These are phyloP conservation scores for Metschnikowia similis DNA, from an alignment of 805 yeast genomes.

Conservation along the genomic window DNA sequence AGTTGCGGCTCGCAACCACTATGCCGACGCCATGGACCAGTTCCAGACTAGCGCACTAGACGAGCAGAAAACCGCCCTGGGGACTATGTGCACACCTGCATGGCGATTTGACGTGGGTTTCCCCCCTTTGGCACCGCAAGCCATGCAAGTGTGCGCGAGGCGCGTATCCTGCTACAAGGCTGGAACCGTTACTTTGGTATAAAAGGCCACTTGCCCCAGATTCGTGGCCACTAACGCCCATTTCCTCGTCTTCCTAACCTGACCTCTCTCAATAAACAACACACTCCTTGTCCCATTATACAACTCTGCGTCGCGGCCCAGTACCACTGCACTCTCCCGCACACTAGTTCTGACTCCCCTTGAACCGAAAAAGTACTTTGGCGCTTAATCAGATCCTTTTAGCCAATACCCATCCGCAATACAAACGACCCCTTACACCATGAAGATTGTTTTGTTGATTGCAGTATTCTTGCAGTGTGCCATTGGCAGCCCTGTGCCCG, in stretches of 20 bases:
- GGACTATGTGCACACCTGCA: background rate
- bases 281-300: background rate
- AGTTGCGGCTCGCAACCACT: too few relatives aligned
- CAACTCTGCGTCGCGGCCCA: background rate
- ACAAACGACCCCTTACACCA: background rate
- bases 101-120: background rate
- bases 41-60: background rate
- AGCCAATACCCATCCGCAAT: background rate
- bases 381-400: background rate
- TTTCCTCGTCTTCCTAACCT: too few relatives aligned
- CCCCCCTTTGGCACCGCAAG: background rate
- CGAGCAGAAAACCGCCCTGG: background rate
- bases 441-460: constrained; percentile 8
- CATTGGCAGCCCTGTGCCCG: constrained; percentile 28
- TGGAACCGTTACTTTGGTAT: background rate
- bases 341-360: too few relatives aligned
- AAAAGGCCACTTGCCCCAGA: background rate
- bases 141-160: constrained; percentile 1
- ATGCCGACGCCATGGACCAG: background rate
- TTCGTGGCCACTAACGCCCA: too few relatives aligned
- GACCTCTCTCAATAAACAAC: too few relatives aligned
- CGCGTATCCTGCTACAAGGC: constrained; percentile 1
- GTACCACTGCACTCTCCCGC: too few relatives aligned
- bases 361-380: too few relatives aligned
- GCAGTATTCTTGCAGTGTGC: constrained; percentile 7